These are phyloP conservation scores for Monilinia vaccinii-corymbosi DNA, from an alignment of 2,329 filamentous ascomycete genomes.

Conservation along the genomic window DNA sequence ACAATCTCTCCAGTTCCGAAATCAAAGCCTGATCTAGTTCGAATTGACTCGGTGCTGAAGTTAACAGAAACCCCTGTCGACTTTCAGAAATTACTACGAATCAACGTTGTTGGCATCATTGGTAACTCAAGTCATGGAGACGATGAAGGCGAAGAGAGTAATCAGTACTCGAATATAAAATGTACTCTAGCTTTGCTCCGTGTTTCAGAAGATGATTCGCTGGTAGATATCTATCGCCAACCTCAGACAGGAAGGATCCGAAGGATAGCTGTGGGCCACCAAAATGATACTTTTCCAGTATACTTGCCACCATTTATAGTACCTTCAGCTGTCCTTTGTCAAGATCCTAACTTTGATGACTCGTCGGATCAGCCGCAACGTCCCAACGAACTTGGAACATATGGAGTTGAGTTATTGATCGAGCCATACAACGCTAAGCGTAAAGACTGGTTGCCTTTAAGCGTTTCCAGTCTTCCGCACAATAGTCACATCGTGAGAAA, in stretches of 20 bases:
- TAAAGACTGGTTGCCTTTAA: constrained; percentile 21
- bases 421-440: constrained; percentile 5
- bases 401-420: not conserved
- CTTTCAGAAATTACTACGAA: constrained; percentile 19
- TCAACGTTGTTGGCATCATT: constrained; percentile 18
- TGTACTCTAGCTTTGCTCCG: constrained; percentile 18
- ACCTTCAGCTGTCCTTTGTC: constrained; percentile 1
- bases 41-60: constrained; percentile 4
- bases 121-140: not conserved
- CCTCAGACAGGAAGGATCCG: constrained; percentile 3
- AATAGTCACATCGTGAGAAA: constrained; percentile 1
- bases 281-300: not conserved
- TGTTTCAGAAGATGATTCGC: constrained; percentile 14
- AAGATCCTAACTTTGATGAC: not conserved
- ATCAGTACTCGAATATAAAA: constrained; percentile 15
- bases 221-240: constrained; percentile 4
- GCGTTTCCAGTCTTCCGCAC: constrained; percentile 3
- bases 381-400: not conserved
- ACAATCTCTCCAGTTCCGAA: not conserved
- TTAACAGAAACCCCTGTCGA: constrained; percentile 11
- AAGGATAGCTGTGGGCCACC: not conserved
- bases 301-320: constrained; percentile 3
- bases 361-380: not conserved
- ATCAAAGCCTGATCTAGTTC: not conserved
- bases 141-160: not conserved